Evolutionary conservation across 805 yeast genomes (phyloP).

Genomic region (Ogataea zsoltii): DNA sequence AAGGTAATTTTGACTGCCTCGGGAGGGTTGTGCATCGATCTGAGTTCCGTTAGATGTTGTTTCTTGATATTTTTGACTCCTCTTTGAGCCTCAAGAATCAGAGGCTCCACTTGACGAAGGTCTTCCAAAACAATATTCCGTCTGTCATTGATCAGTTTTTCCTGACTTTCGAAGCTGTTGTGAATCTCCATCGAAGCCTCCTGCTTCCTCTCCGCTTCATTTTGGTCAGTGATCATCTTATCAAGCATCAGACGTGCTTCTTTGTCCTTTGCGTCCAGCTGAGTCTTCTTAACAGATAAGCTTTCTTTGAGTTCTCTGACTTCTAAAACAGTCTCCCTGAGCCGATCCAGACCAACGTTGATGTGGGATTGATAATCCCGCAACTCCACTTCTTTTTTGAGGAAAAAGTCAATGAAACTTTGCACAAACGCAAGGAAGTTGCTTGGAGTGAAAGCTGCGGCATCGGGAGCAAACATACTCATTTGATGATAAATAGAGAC

Average conservation of each 20-base stretch:
- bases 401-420: conserved; percentile 45
- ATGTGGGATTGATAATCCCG: conserved; percentile 73
- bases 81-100: conserved; percentile 76
- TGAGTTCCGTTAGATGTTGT: conserved; percentile 83
- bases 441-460: conserved; percentile 45
- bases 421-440: conserved; percentile 52
- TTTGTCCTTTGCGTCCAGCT: conserved; percentile 54
- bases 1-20: conserved; percentile 78
- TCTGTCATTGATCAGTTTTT: conserved; percentile 55
- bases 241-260: conserved; percentile 74
- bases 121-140: conserved; percentile 58
- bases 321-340: conserved; percentile 73
- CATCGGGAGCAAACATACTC: not conserved
- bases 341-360: conserved; percentile 68
- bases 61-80: conserved; percentile 94
- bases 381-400: conserved; percentile 45
- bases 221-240: conserved; percentile 79
- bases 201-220: conserved; percentile 87
- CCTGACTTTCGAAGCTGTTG: conserved; percentile 66
- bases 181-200: conserved; percentile 82
- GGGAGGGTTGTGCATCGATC: conserved; percentile 92
- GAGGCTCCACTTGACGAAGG: conserved; percentile 78
- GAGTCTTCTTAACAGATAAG: conserved; percentile 52
- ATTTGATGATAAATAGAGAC: conserved; percentile 45
- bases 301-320: conserved; percentile 60